Base-by-base conservation (phyloP, 306 rosid genomes). In the Lupinus albus region DNA sequence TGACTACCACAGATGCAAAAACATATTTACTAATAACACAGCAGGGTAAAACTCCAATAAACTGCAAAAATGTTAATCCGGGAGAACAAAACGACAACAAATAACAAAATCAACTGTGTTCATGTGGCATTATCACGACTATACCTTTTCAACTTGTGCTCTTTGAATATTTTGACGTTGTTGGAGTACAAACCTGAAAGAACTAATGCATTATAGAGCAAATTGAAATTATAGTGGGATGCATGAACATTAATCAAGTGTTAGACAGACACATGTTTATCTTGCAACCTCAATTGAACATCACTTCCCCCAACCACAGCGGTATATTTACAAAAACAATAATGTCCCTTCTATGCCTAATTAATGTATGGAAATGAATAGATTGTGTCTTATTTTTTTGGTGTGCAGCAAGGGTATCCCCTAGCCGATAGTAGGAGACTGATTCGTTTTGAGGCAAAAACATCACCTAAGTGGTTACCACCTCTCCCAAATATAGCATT, bases 111-210 rank as follows among this genome's bases (percentile, higher is more conserved):
- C 25, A 59, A 45, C 33, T 51, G 4, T 4, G 49, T 12, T 74
- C 13, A 59, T 11, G 20, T 42, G 55, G 49, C 35, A 59, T 51
- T 79, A 57, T 51, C 74, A 82, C 86, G 20, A 57, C 20, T 49
- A 67, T 81, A 93, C 99, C 96, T 88, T 93, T 48, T 88, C 92
- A 80, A 83, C 73, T 61, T 82, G 84, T 35, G 70, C 66, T 55
- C 73, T 79, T 74, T 61, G 84, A 86, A 76, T 46, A 63, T 78
- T 81, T 77, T 73, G 86, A 77, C 73, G 61, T 68, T 45, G 88
- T 65, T 7, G 38, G 14, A 66, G 49, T 61, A 76, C 75, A 58
- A 60, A 78, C 85, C 97, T 93, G 81, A 15, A 54, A 74, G 58
- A 69, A 76, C 8, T n/a, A 55, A 78, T 21, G 30, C 20, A 35